These are phyloP conservation scores for Cryphonectria carpinicola DNA, from an alignment of 2,329 filamentous ascomycete species.

Conservation along the genomic window DNA sequence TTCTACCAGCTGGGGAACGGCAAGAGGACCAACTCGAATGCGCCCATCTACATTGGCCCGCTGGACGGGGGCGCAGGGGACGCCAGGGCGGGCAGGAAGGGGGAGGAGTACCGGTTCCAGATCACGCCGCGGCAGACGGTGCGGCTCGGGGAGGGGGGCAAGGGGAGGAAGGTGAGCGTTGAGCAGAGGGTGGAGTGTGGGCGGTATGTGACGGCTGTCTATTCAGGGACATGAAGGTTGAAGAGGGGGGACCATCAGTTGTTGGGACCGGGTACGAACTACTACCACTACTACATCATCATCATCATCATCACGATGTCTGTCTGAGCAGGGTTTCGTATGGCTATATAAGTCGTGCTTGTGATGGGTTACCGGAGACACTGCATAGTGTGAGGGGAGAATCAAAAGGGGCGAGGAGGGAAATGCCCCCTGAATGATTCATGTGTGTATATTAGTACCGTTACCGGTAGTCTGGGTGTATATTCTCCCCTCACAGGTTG, in stretches of 20 bases:
- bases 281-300: not conserved
- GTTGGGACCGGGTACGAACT: not conserved
- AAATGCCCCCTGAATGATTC: too few species aligned
- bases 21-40: constrained; percentile 77
- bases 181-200: constrained; percentile 92
- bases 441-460: not conserved
- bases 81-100: constrained; percentile 59
- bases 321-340: too few species aligned
- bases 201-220: constrained; percentile 79
- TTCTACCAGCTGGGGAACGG: constrained; percentile 91
- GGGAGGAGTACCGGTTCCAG: constrained; percentile 75
- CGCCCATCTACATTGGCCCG: constrained; percentile 78
- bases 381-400: too few species aligned
- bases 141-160: constrained; percentile 60
- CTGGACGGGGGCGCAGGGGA: constrained; percentile 66
- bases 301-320: too few species aligned
- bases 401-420: too few species aligned
- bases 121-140: constrained; percentile 78
- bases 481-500: not conserved
- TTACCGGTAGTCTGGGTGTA: not conserved
- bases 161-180: constrained; percentile 71
- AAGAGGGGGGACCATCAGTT: not conserved
- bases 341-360: too few species aligned
- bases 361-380: too few species aligned
- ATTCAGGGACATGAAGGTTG: constrained; percentile 56